Conservation (phyloP, 1,284 basidiomycete genomes). For the Gymnopus androsaceus region DNA sequence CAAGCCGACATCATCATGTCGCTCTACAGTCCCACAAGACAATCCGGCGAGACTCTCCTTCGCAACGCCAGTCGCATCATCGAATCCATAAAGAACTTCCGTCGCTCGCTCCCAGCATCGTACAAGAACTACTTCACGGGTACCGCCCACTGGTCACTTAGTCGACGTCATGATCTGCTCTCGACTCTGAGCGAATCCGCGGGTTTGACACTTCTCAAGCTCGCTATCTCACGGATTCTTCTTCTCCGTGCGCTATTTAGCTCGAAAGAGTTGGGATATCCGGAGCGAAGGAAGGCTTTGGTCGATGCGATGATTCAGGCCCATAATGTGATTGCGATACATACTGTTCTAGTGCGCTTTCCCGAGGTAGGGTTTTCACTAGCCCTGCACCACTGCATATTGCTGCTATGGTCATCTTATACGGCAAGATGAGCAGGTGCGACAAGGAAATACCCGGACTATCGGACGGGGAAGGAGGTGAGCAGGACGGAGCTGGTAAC, state of each 20-base stretch:
- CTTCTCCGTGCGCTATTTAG: constrained; percentile 75
- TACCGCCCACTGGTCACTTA: constrained; percentile 68
- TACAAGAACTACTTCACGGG: constrained; percentile 74
- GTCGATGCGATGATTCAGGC: constrained; percentile 80
- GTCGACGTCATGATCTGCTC: constrained; percentile 64
- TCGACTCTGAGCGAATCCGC: constrained; percentile 75
- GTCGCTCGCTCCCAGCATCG: constrained; percentile 62
- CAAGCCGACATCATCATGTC: constrained; percentile 85
- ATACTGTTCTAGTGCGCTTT: constrained; percentile 76
- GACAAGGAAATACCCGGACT: constrained; percentile 56
- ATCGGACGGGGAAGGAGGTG: neutral
- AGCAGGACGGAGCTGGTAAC: constrained; percentile 27
- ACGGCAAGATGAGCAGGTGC: constrained; percentile 77
- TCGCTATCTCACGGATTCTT: constrained; percentile 77
- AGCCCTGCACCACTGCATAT: constrained; percentile 84
- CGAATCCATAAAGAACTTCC: constrained; percentile 69
- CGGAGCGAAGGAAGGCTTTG: constrained; percentile 65
- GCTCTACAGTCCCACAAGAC: constrained; percentile 70
- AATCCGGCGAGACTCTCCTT: constrained; percentile 67
- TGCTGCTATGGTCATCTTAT: constrained; percentile 84
- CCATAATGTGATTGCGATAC: constrained; percentile 80
- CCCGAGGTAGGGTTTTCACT: constrained; percentile 84
- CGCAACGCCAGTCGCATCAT: constrained; percentile 75
- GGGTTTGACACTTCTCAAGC: constrained; percentile 76
- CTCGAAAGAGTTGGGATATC: constrained; percentile 65